Evolutionary conservation across 768 basidiomycete species (phyloP).

Genomic region (Xerocomellus dryophilus): DNA sequence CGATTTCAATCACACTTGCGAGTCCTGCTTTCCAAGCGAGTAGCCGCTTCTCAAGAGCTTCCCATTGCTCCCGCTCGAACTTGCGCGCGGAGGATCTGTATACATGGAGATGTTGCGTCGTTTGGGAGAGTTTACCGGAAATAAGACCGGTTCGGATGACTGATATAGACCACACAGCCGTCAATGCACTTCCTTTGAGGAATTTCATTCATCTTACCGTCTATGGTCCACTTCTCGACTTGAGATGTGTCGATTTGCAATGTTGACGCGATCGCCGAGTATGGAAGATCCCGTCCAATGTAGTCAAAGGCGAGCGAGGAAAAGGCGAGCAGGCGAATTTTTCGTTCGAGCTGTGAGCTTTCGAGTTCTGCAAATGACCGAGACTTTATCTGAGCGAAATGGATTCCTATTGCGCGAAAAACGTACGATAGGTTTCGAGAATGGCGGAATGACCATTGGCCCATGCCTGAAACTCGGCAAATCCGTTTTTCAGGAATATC

Average conservation of each 20-base stretch:
- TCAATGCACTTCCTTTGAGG: neutral
- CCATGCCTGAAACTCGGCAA: constrained; percentile 66
- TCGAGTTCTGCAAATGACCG: constrained; percentile 47
- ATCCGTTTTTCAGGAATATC: constrained; percentile 65
- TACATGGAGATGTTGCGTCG: constrained; percentile 67
- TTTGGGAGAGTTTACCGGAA: constrained; percentile 81
- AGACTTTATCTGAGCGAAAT: neutral
- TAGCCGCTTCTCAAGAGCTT: constrained; percentile 67
- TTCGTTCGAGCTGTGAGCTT: constrained; percentile 59
- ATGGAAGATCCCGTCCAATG: constrained; percentile 70
- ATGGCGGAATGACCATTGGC: constrained; percentile 43
- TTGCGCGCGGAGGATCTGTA: constrained; percentile 70
- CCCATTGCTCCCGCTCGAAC: constrained; percentile 81
- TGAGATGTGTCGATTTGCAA: constrained; percentile 61
- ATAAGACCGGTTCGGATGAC: constrained; percentile 80
- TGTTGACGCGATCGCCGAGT: constrained; percentile 62
- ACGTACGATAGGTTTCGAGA: constrained; percentile 58
- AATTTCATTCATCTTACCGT: constrained; percentile 47
- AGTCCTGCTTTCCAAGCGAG: constrained; percentile 77
- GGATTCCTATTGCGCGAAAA: neutral
- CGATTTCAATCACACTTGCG: constrained; percentile 65
- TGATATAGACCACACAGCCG: constrained; percentile 25
- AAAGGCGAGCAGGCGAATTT: constrained; percentile 75
- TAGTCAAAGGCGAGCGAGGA: constrained; percentile 76
- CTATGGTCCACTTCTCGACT: constrained; percentile 87